Conservation (phyloP, 1,284 basidiomycete genomes). For the Cryptococcus hybrid region DNA sequence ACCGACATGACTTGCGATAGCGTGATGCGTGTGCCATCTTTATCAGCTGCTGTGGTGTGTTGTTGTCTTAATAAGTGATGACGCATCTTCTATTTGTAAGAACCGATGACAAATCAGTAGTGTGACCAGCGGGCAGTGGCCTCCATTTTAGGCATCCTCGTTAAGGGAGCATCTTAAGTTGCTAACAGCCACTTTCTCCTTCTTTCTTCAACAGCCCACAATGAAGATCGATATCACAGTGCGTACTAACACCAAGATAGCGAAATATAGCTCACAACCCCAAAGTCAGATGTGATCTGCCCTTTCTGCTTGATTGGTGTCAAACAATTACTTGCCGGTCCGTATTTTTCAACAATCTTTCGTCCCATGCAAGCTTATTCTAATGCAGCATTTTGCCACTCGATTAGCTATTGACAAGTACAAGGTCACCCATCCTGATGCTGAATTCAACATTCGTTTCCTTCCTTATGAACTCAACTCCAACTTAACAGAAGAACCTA, state of each 20-base stretch:
- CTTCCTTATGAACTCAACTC: constrained; percentile 48
- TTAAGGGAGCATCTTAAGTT: background rate
- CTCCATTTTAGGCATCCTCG: background rate
- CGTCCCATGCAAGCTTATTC: background rate
- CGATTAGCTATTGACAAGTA: constrained; percentile 23
- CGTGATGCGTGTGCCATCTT: no score
- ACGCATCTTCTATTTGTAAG: no score
- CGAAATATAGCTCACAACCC: background rate
- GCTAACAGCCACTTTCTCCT: background rate
- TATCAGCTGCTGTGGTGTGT: no score
- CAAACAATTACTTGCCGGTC: constrained; percentile 33
- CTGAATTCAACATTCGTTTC: constrained; percentile 36
- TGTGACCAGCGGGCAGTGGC: background rate
- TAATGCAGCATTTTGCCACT: background rate
- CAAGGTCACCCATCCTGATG: constrained; percentile 16
- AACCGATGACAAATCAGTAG: no score
- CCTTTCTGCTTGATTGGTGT: constrained; percentile 45
- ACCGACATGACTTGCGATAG: no score
- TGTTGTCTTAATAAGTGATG: no score
- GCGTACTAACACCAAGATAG: constrained; percentile 2
- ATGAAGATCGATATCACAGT: constrained; percentile 32
- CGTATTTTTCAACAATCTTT: constrained; percentile 1
- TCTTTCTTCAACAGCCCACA: background rate
- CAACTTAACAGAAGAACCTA: constrained; percentile 28
- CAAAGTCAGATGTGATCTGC: constrained; percentile 39